These are phyloP conservation scores for Cyberlindnera sargentensis DNA, from an alignment of 805 yeast species.

Conservation along the genomic window DNA sequence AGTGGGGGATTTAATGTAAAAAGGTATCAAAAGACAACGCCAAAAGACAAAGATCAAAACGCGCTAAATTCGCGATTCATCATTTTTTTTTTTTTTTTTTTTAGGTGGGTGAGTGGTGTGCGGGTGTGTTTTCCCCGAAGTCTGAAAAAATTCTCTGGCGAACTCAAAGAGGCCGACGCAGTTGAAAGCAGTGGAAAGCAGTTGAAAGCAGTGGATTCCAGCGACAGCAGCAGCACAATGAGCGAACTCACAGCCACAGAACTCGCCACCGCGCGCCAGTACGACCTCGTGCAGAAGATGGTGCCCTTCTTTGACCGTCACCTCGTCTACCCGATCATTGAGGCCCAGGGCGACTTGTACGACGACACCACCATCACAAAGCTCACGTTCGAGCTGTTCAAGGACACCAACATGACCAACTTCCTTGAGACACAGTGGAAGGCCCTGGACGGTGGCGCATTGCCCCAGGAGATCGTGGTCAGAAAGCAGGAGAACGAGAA, in stretches of 20 bases:
- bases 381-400: slow-evolving; percentile 45
- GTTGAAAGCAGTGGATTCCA: too few species aligned
- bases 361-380: slow-evolving; percentile 37
- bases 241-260: slow-evolving; percentile 25
- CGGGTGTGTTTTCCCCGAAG: too few species aligned
- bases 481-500: slow-evolving; percentile 35
- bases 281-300: slow-evolving; percentile 48
- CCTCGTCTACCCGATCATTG: slow-evolving; percentile 46
- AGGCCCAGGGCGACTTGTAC: slow-evolving; percentile 39
- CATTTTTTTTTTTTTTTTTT: too few species aligned
- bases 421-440: slow-evolving; percentile 40
- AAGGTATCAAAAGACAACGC: too few species aligned
- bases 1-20: too few species aligned
- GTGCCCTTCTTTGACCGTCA: slow-evolving; percentile 58
- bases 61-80: too few species aligned
- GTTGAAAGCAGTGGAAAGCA: not conserved
- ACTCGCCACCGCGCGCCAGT: slow-evolving; percentile 37
- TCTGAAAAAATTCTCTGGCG: not conserved
- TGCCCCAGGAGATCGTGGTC: slow-evolving; percentile 35
- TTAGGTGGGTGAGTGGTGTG: not conserved
- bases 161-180: not conserved
- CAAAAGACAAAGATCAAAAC: too few species aligned
- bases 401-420: slow-evolving; percentile 50
- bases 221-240: slow-evolving; percentile 7
- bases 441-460: slow-evolving; percentile 32